Conservation (phyloP, 768 basidiomycete species). For the Vararia minispora region DNA sequence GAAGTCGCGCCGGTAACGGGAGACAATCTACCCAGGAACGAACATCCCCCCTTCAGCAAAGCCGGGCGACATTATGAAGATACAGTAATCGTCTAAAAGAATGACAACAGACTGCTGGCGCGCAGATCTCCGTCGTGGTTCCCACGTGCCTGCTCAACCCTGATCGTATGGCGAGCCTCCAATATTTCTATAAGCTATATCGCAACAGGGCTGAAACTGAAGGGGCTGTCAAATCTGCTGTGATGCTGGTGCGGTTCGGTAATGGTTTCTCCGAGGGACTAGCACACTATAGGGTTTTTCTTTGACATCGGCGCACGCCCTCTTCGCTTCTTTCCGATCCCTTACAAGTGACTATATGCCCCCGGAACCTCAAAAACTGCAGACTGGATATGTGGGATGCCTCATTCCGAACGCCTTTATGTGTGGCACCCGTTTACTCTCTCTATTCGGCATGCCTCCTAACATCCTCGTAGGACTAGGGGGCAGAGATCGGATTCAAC, state of each 20-base stretch:
- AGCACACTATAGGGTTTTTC: conserved; percentile 28
- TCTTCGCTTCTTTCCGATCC: neutral
- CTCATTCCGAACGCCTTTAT: conserved; percentile 32
- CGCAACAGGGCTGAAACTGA: too few relatives aligned
- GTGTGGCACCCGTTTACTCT: conserved; percentile 21
- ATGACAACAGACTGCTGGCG: conserved; percentile 22
- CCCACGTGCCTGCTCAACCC: conserved; percentile 28
- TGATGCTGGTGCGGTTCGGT: conserved; percentile 29
- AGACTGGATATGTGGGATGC: conserved; percentile 30
- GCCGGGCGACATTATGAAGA: conserved; percentile 15
- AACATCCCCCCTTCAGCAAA: conserved; percentile 23
- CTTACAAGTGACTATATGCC: neutral
- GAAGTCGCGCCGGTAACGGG: conserved; percentile 35
- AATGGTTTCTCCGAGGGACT: conserved; percentile 40
- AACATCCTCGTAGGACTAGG: conserved; percentile 23
- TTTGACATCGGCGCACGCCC: conserved; percentile 28
- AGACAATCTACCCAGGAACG: conserved; percentile 33
- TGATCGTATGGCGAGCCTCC: too few relatives aligned
- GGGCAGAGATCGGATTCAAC: conserved; percentile 24
- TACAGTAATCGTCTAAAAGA: conserved; percentile 23
- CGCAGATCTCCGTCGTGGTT: conserved; percentile 26
- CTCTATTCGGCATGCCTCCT: neutral
- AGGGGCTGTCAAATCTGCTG: conserved; percentile 25
- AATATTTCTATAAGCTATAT: too few relatives aligned
- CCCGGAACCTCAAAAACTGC: conserved; percentile 25